These are phyloP conservation scores for Juglanconis oblonga DNA, from an alignment of 2,329 filamentous ascomycete genomes.

Conservation along the genomic window DNA sequence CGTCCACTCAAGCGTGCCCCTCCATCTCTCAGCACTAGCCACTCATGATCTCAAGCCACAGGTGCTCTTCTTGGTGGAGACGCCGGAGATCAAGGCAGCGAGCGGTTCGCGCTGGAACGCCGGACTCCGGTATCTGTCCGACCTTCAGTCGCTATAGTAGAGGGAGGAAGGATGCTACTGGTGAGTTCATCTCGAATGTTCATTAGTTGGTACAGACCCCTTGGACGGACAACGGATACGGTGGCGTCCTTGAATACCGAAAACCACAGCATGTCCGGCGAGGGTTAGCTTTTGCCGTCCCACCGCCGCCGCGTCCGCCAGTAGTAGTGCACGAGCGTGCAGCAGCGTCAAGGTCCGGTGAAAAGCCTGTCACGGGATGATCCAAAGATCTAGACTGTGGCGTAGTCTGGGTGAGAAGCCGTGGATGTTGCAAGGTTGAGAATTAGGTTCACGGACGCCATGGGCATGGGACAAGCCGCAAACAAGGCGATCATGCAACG, in stretches of 20 bases:
- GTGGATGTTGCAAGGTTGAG: too few relatives aligned
- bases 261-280: too few relatives aligned
- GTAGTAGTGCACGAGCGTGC: background rate
- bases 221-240: too few relatives aligned
- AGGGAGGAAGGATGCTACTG: background rate
- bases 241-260: too few relatives aligned
- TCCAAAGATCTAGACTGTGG: background rate
- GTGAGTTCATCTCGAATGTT: background rate
- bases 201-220: too few relatives aligned
- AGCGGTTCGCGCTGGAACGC: background rate
- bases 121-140: background rate
- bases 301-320: background rate
- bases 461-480: too few relatives aligned
- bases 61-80: background rate
- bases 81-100: background rate
- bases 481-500: background rate
- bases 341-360: too few relatives aligned
- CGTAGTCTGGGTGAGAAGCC: background rate
- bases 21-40: background rate
- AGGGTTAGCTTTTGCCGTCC: too few relatives aligned
- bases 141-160: background rate
- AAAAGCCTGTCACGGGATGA: background rate
- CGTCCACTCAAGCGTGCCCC: background rate
- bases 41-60: constrained; percentile 1
- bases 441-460: too few relatives aligned